phyloP scores from a whole-genome alignment of 495 filamentous ascomycete genomes.

The Trichoderma gamsii region DNA sequence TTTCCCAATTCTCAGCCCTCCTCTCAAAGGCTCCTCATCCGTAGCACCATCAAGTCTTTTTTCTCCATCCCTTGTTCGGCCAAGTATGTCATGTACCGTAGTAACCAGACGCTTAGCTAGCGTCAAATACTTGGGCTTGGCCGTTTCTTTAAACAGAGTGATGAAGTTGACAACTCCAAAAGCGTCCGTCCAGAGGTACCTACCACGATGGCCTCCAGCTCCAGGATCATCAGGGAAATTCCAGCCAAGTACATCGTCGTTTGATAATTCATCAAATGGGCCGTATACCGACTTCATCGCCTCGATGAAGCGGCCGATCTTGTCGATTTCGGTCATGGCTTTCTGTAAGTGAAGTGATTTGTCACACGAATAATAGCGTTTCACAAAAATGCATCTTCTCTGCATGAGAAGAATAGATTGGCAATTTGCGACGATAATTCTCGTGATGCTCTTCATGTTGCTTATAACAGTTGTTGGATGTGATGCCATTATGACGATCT shows the following conservation, averaged over 20 bases:
- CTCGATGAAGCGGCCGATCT: constrained; percentile 27
- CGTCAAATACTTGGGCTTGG: constrained; percentile 40
- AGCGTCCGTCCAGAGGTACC: constrained; percentile 65
- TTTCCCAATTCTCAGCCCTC: constrained; percentile 62
- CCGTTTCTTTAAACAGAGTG: constrained; percentile 48
- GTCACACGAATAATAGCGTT: not conserved
- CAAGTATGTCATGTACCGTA: constrained; percentile 52
- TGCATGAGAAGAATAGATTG: not conserved
- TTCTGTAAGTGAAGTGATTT: not conserved
- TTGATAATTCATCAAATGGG: constrained; percentile 27
- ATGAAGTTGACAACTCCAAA: constrained; percentile 65
- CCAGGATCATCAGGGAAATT: constrained; percentile 30
- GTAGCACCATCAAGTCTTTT: constrained; percentile 49
- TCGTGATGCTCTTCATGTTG: not conserved
- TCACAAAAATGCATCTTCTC: not conserved
- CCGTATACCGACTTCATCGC: constrained; percentile 41
- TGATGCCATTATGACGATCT: constrained; percentile 7
- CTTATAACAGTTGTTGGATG: not conserved
- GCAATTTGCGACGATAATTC: not conserved
- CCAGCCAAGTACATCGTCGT: constrained; percentile 25
- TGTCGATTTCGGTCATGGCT: not conserved
- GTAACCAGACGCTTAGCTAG: constrained; percentile 48
- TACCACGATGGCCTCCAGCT: constrained; percentile 57
- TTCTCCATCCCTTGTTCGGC: constrained; percentile 46
- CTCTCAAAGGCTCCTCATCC: constrained; percentile 48